Conservation (phyloP, 768 basidiomycete species). For the Rhodotorula babjevae region DNA sequence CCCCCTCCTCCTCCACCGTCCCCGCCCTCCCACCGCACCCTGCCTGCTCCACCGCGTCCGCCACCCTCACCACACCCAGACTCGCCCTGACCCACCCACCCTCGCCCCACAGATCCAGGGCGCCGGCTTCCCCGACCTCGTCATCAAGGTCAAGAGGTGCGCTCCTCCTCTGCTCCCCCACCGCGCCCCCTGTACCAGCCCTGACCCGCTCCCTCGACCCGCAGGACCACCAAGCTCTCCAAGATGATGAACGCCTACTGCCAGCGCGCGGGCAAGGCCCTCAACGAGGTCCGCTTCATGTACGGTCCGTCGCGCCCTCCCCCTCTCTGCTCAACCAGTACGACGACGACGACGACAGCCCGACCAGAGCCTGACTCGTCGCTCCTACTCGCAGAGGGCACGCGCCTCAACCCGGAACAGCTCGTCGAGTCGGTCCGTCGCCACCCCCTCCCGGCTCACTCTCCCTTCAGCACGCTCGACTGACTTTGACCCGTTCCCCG, state of each 20-base stretch:
- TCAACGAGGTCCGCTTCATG: slow-evolving; percentile 37
- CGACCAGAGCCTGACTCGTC: not conserved
- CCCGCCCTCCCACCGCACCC: too few relatives aligned
- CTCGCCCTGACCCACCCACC: too few relatives aligned
- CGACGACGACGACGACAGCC: too few relatives aligned
- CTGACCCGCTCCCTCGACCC: too few relatives aligned
- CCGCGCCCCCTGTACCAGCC: not conserved
- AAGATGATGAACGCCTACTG: slow-evolving; percentile 42
- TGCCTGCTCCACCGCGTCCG: too few relatives aligned
- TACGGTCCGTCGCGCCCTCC: slow-evolving; percentile 17
- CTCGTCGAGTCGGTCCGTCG: not conserved
- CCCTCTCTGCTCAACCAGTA: not conserved
- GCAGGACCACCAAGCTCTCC: slow-evolving; percentile 36
- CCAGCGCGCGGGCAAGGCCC: slow-evolving; percentile 33
- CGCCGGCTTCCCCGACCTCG: slow-evolving; percentile 37
- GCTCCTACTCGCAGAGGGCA: not conserved
- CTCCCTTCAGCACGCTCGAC: not conserved
- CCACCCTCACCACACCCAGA: too few relatives aligned
- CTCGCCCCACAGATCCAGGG: slow-evolving; percentile 26
- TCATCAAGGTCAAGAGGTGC: slow-evolving; percentile 39
- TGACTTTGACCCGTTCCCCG: too few relatives aligned
- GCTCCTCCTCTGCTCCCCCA: not conserved
- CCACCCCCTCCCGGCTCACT: not conserved
- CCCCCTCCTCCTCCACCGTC: not conserved
- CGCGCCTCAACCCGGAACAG: not conserved